Percentiles rank a stretch among this genome's conserved stretches.
Evolutionary conservation across 805 yeast species (phyloP).

Genomic region (Starmerella sp.): DNA sequence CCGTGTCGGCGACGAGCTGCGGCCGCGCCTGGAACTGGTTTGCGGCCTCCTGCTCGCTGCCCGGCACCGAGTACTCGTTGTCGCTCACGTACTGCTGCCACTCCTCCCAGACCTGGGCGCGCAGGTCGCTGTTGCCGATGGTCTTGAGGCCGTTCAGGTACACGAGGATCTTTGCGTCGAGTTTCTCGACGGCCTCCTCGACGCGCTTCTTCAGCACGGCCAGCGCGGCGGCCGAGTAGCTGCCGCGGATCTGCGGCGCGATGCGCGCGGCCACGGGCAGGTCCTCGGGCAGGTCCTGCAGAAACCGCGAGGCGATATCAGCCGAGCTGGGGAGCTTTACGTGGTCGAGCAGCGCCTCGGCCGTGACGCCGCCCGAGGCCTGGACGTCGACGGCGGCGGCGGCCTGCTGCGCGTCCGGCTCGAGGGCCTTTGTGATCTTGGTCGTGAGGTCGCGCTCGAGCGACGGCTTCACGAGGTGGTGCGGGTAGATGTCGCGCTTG

Average conservation of each 20-base stretch:
- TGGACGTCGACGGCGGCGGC: background rate
- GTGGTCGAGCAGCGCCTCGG: slow-evolving; percentile 5
- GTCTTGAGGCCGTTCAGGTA: slow-evolving; percentile 22
- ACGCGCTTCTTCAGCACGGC: slow-evolving; percentile 6
- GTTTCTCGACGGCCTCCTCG: slow-evolving; percentile 6
- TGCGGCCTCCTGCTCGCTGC: slow-evolving; percentile 4
- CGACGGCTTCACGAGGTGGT: slow-evolving; percentile 11
- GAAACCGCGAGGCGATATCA: background rate
- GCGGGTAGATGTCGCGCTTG: background rate
- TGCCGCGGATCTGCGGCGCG: slow-evolving; percentile 7
- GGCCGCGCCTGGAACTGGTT: slow-evolving; percentile 7
- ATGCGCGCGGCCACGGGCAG: slow-evolving; percentile 5
- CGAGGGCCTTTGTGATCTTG: background rate
- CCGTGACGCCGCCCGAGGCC: slow-evolving; percentile 7
- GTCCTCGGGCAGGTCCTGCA: slow-evolving; percentile 4
- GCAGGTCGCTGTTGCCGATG: background rate
- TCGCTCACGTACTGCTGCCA: slow-evolving; percentile 23
- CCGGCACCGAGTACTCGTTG: slow-evolving; percentile 13
- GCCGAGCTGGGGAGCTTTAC: slow-evolving; percentile 5
- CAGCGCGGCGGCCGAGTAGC: background rate
- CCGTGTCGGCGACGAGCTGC: slow-evolving; percentile 4
- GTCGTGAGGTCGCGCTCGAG: slow-evolving; percentile 9
- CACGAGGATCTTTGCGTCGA: slow-evolving; percentile 18
- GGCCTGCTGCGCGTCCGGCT: background rate
- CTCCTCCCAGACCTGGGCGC: slow-evolving; percentile 16